Percentiles rank a stretch among this genome's conserved stretches.
Conservation (phyloP, 441 rosid genomes). For the Erodium trifolium region DNA sequence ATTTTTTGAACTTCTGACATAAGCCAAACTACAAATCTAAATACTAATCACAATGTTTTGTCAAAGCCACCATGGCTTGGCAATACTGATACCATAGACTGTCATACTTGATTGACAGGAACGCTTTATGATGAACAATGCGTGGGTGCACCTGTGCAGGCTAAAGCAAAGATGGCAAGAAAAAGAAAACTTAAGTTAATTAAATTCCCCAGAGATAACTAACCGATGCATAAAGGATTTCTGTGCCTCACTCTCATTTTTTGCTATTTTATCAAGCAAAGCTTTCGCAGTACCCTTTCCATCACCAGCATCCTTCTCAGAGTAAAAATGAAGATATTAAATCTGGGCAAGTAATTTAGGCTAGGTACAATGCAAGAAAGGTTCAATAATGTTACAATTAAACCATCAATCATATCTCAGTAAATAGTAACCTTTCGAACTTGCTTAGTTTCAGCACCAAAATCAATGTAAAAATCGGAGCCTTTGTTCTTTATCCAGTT, state of each 20-base stretch:
- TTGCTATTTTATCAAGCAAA: conserved; percentile 67
- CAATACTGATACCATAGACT: not conserved
- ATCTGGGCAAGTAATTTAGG: conserved; percentile 8
- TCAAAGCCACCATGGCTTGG: conserved; percentile 1
- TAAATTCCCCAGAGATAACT: conserved; percentile 24
- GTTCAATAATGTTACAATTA: not conserved
- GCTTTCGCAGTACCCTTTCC: conserved; percentile 70
- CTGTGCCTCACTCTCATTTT: conserved; percentile 86
- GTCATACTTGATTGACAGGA: not conserved
- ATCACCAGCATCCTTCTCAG: conserved; percentile 55
- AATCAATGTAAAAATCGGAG: conserved; percentile 72
- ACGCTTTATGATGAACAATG: not conserved
- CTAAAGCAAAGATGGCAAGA: not conserved
- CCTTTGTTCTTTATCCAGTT: conserved; percentile 75
- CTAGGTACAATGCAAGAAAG: conserved; percentile 5
- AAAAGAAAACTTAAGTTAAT: not conserved
- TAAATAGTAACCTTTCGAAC: conserved; percentile 49
- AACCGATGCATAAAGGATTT: conserved; percentile 98
- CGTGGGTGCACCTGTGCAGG: not conserved
- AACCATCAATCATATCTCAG: not conserved
- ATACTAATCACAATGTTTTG: not conserved
- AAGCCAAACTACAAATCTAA: not conserved
- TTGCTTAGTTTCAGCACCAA: conserved; percentile 40
- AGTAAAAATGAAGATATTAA: conserved; percentile 19
- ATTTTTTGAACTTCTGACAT: not conserved